Evolutionary conservation across 176 grass and related monocot genomes (phyloP), one percentile per base, ranked within the genome.

Genomic region (Musa troglodytarum): DNA sequence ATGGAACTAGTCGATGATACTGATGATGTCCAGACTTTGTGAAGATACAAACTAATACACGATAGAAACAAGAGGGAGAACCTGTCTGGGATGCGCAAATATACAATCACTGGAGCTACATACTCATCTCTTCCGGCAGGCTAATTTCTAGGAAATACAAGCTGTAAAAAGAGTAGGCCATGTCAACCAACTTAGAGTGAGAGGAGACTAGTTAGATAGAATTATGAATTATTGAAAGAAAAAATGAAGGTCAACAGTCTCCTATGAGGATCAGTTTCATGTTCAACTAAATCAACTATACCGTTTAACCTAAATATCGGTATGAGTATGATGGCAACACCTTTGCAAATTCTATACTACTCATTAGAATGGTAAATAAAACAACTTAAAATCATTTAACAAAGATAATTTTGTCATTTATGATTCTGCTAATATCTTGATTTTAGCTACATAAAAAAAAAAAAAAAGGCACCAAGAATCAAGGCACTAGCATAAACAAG

Each of bases 111-210:
- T 9, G 26, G 12, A 21, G 63, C 65, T 79, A 79, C 69, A 86
- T 74, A 50, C 73, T 91, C 71, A 93, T 77, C 53, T 93, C 94
- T 86, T 94, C 82, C 17, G 95, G 95, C 24, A 98, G 81, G 63
- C 95, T 94, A 78, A 98, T 85, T 68, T 93, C 90, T 84, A 98
- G 76, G 82, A 98, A 94, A 78, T 98, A 93, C 81, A 93, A 93
- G 78, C 95, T 98, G 86, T 22, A 50, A 67, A 89, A 43, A 54
- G 50, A 63, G 55, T 43, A 53, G 7, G 10, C 25, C 54, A 50
- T 50, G 71, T 68, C 52, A 29, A 13, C 14, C 43, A 54, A n/a
- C 11, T 68, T 65, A 53, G 28, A 23, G 53, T 68, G 15, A 50
- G 59, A 69, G 73, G 71, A 49, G 8, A 65, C 8, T 25, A 26